Evolutionary conservation across 805 yeast species (phyloP).

Genomic region (Yarrowia deformans): DNA sequence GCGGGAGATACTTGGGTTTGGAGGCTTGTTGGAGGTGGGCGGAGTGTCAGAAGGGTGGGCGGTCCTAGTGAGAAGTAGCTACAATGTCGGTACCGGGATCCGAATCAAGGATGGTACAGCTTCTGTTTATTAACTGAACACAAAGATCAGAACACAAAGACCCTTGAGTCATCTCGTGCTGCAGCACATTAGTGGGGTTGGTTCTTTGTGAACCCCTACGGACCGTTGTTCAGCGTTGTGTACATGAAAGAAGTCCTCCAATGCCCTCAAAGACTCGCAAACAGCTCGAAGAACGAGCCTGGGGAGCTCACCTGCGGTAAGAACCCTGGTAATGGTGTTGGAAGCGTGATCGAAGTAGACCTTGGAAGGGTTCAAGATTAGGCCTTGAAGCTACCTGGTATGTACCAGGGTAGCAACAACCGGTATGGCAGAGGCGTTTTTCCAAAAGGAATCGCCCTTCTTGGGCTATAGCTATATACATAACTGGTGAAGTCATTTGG

Average conservation of each 20-base stretch:
- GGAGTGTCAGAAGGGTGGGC: not conserved
- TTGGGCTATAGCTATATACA: too few species aligned
- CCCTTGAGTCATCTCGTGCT: too few species aligned
- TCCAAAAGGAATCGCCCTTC: too few species aligned
- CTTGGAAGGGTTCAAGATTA: not conserved
- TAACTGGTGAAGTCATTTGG: too few species aligned
- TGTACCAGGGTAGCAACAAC: too few species aligned
- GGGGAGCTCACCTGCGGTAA: not conserved
- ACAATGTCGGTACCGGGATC: too few species aligned
- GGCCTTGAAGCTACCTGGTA: not conserved
- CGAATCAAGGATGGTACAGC: not conserved
- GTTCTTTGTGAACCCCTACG: not conserved
- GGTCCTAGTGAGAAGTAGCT: too few species aligned
- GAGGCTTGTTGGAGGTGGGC: not conserved
- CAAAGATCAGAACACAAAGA: too few species aligned
- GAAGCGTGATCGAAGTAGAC: constrained; percentile 6
- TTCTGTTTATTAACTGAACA: too few species aligned
- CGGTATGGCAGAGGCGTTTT: too few species aligned
- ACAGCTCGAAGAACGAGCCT: not conserved
- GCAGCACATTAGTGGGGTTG: not conserved
- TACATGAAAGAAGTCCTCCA: too few species aligned
- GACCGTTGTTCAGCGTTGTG: too few species aligned
- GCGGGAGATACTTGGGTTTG: not conserved
- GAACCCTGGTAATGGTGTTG: not conserved
- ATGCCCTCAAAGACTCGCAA: not conserved